phyloP scores from a whole-genome alignment of 23 red algal genomes.

The Agarophyton chilense region DNA sequence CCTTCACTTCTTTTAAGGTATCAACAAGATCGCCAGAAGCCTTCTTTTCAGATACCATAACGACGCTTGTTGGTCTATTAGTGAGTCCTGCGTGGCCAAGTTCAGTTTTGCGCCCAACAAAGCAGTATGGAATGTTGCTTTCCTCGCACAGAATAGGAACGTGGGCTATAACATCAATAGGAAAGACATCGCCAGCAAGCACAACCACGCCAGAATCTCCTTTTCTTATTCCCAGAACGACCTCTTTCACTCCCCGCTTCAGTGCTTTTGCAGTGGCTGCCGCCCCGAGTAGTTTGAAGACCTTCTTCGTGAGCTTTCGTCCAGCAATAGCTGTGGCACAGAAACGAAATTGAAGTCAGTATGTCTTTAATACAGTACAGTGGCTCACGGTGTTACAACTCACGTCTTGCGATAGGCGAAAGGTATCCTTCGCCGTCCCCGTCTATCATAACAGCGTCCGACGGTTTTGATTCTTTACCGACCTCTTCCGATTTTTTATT shows the following conservation, averaged over 20 bases:
- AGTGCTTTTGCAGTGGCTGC: conserved; percentile 77
- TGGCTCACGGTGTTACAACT: no score
- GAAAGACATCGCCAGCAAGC: conserved; percentile 91
- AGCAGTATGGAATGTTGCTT: conserved; percentile 88
- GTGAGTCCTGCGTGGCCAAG: conserved; percentile 81
- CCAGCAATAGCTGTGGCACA: conserved; percentile 68
- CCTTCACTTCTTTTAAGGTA: conserved; percentile 2
- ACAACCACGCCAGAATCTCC: conserved; percentile 79
- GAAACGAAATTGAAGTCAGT: background rate
- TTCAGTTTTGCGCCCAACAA: conserved; percentile 68
- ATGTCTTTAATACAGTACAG: no score
- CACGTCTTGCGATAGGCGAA: conserved; percentile 66
- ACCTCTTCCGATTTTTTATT: background rate
- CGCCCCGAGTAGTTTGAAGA: conserved; percentile 83
- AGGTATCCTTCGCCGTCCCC: conserved; percentile 18
- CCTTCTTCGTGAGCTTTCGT: conserved; percentile 77
- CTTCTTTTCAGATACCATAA: conserved; percentile 78
- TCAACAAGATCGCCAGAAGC: conserved; percentile 34
- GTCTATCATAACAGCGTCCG: background rate
- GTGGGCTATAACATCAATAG: conserved; percentile 90
- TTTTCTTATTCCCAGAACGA: conserved; percentile 81
- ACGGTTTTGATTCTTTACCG: background rate
- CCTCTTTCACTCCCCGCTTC: conserved; percentile 93
- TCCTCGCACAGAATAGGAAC: conserved; percentile 94
- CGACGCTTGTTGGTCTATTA: conserved; percentile 89